Evolutionary conservation across 2,329 filamentous ascomycete species (phyloP).

Genomic region (Proliferodiscus dingleyae): DNA sequence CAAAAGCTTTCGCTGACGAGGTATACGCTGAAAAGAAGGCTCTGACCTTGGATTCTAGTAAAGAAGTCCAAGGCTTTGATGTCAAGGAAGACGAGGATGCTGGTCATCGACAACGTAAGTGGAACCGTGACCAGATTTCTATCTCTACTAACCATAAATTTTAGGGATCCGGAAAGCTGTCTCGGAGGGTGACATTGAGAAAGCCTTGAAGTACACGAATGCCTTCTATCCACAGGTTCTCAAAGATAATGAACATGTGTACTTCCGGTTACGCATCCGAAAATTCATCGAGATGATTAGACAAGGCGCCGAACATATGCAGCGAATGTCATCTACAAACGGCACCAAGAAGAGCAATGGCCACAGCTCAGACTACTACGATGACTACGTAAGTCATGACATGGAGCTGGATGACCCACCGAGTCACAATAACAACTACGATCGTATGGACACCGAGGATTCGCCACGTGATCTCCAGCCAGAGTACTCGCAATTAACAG

Average conservation of each 20-base stretch:
- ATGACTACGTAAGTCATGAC: constrained; percentile 32
- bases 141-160: constrained; percentile 1
- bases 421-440: constrained; percentile 37
- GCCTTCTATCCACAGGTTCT: constrained; percentile 77
- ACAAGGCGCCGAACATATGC: constrained; percentile 58
- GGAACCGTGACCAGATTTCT: background rate
- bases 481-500: constrained; percentile 46
- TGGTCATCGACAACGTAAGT: constrained; percentile 75
- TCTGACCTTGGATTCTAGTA: constrained; percentile 53
- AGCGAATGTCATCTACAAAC: constrained; percentile 27
- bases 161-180: constrained; percentile 81
- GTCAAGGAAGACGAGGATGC: constrained; percentile 81
- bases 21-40: constrained; percentile 68
- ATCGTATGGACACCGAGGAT: constrained; percentile 51
- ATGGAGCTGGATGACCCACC: constrained; percentile 54
- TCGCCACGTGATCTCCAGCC: constrained; percentile 14
- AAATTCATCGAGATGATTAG: constrained; percentile 96
- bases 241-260: constrained; percentile 72
- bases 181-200: constrained; percentile 87
- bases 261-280: constrained; percentile 82
- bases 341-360: constrained; percentile 35
- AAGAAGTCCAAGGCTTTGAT: constrained; percentile 54
- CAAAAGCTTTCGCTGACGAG: constrained; percentile 80
- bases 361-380: constrained; percentile 34
- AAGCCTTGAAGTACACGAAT: constrained; percentile 75